Evolutionary conservation across 257 asterid genomes (phyloP).

Genomic region (Petrea volubilis): DNA sequence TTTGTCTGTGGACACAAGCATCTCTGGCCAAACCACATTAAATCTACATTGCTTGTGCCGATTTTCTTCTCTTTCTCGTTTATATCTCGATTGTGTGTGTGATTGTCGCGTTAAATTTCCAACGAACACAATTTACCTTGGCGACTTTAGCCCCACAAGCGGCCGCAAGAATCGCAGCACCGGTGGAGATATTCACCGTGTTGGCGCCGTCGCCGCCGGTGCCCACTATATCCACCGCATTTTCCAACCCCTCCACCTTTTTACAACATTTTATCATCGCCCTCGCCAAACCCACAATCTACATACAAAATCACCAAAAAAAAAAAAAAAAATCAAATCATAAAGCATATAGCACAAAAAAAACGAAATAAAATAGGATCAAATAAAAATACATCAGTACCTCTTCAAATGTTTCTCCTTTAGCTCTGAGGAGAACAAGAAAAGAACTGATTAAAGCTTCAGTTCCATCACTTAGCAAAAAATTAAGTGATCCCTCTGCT

Average conservation of each 20-base stretch:
- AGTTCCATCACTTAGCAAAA: constrained; percentile 40
- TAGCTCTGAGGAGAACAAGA: constrained; percentile 60
- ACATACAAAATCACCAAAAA: not conserved
- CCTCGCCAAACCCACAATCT: constrained; percentile 86
- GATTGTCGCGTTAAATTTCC: too few species aligned
- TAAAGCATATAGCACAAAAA: too few species aligned
- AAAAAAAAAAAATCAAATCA: too few species aligned
- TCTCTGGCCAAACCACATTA: too few species aligned
- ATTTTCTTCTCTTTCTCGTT: too few species aligned
- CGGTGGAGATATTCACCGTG: constrained; percentile 86
- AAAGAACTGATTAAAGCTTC: constrained; percentile 52
- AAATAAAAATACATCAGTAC: too few species aligned
- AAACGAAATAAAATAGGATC: too few species aligned
- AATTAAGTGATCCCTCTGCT: constrained; percentile 53
- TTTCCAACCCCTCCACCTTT: constrained; percentile 62
- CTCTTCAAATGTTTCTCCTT: constrained; percentile 55
- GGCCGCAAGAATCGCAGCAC: constrained; percentile 88
- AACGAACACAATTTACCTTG: constrained; percentile 41
- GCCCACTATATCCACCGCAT: constrained; percentile 82
- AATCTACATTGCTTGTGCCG: too few species aligned
- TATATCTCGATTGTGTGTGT: too few species aligned
- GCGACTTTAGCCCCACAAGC: constrained; percentile 91
- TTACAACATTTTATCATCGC: constrained; percentile 71
- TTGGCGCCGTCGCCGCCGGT: constrained; percentile 92
- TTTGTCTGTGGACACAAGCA: too few species aligned